Evolutionary conservation across 176 grass and related monocot genomes (phyloP), one percentile per base, ranked within the genome.

Genomic region (Ensete ventricosum): DNA sequence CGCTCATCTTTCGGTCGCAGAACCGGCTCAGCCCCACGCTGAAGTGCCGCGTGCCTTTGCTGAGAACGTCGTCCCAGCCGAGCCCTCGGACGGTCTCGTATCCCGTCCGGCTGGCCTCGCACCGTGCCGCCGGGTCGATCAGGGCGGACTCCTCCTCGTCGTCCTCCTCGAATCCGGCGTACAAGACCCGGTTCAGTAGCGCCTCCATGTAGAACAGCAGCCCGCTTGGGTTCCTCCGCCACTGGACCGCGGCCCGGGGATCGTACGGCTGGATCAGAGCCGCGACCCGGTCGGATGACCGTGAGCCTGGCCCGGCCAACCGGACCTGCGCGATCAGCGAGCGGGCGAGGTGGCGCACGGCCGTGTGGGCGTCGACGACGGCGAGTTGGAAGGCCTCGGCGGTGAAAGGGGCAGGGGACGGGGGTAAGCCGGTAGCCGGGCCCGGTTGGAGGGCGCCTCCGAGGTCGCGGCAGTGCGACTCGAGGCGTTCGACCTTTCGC

Each of bases 1-100:
- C 93, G 73, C 93, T 92, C 93, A 96, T 96, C 71, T 96, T 96
- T 50, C 83, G 75, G 82, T 96, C 93, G 73, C 93, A 96, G 78
- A 96, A 96, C n/a, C 81, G 87, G 83, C 93, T 96, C 12, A 96
- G 79, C 3, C 85, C 85, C 23, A 90, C 81, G 76, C 89, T 96
- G 83, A 86, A 92, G 87, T 92, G 89, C 76, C 84, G 85, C n/a
- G 93, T 92, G 55, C 93, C 93, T 73, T 86, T 88, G 8, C 86
- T 69, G 14, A 96, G 78, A 2, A 96, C 93, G 64, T 92, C 93
- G 19, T 90, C 87, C 93, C 93, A 96, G 13, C 89, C 83, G 26
- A 96, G 81, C 66, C 64, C 81, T 4, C 76, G 67, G 25, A 92
- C 71, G 67, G 83, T 82, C 73, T 84, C 72, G 83, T 90, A 88